Evolutionary conservation across 345 rosid genomes (phyloP).

Genomic region (Ricinus communis): DNA sequence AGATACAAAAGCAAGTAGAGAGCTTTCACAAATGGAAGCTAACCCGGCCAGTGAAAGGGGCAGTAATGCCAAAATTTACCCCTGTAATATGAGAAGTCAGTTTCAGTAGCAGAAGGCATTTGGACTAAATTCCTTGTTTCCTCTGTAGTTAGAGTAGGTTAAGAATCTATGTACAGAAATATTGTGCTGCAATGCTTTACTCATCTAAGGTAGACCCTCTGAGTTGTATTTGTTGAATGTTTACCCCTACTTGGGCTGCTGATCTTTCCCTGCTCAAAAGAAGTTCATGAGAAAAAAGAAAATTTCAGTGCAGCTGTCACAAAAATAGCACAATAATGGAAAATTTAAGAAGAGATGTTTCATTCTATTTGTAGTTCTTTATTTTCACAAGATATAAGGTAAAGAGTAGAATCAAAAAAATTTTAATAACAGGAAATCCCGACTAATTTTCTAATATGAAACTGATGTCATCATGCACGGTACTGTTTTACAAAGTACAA

Average conservation of each 20-base stretch:
- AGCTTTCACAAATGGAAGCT: constrained; percentile 1
- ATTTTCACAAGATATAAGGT: background rate
- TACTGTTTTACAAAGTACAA: background rate
- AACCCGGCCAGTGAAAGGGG: background rate
- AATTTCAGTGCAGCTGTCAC: background rate
- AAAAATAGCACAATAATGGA: background rate
- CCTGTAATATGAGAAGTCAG: background rate
- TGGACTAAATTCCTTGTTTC: background rate
- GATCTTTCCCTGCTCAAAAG: constrained; percentile 1
- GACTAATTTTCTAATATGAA: background rate
- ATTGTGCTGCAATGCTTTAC: background rate
- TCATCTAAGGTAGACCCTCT: constrained; percentile 18
- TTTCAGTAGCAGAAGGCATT: background rate
- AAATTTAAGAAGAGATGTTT: background rate
- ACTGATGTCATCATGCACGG: background rate
- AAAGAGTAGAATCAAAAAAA: background rate
- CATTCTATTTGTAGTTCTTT: background rate
- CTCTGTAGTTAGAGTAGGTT: background rate
- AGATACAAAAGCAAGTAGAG: background rate
- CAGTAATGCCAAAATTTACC: constrained; percentile 9
- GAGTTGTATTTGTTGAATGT: background rate
- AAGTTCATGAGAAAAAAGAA: background rate
- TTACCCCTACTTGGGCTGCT: constrained; percentile 8
- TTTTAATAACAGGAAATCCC: too few species aligned
- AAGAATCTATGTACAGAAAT: constrained; percentile 3